phyloP scores from a whole-genome alignment of 331 rosid genomes.

The Pyracantha coccinea region DNA sequence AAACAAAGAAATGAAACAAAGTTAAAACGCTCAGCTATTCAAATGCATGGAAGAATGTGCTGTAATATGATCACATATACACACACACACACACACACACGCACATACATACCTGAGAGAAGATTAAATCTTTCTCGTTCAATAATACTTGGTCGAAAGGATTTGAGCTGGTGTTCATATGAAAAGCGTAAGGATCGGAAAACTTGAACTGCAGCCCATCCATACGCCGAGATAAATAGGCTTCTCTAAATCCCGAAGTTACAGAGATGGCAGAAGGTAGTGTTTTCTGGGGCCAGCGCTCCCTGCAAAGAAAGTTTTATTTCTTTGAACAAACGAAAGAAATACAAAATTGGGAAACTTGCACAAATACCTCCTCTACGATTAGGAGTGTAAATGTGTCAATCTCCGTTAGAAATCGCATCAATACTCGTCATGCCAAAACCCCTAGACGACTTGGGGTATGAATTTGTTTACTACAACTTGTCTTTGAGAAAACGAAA shows the following conservation, averaged over 20 bases:
- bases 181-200: constrained; percentile 30
- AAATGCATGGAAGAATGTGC: background rate
- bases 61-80: background rate
- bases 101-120: constrained; percentile 33
- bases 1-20: background rate
- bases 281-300: constrained; percentile 30
- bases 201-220: constrained; percentile 58
- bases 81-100: too few species aligned
- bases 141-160: constrained; percentile 34
- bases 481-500: too few species aligned
- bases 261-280: constrained; percentile 8
- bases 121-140: constrained; percentile 19
- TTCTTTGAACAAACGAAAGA: too few species aligned
- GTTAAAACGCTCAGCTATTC: background rate
- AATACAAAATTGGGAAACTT: too few species aligned
- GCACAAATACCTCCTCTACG: too few species aligned
- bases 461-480: too few species aligned
- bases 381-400: too few species aligned
- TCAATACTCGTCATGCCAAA: too few species aligned
- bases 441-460: too few species aligned
- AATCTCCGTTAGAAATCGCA: too few species aligned
- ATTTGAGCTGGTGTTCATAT: background rate
- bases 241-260: constrained; percentile 41
- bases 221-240: constrained; percentile 41
- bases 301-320: background rate